Base-by-base conservation (phyloP, 108 stramenopile genomes). In the Seminavis robusta region DNA sequence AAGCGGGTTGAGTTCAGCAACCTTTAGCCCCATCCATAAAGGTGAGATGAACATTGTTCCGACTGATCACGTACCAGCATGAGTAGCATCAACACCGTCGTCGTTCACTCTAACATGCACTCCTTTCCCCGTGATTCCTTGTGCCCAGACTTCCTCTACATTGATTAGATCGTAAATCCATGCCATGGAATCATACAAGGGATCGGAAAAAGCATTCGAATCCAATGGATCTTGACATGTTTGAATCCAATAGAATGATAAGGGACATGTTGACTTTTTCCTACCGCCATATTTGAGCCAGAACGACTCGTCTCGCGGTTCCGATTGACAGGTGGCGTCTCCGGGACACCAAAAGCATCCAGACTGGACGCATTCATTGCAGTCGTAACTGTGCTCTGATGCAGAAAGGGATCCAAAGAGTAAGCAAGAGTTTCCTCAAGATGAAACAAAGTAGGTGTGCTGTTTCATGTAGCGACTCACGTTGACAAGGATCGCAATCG, bases 141-240 rank as follows among this genome's bases (percentile, higher is more conserved):
- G 31, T n/a, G 44, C 19, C 71, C 71, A 72, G 0, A 72, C 71
- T 0, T 49, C 46, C 13, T 19, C 29, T 0, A 72, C 34, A 36
- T 64, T 52, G 37, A 72, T 65, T 42, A 65, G 43, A 13, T 72
- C 71, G 33, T 59, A 72, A 15, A 65, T 38, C 71, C 71, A 72
- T 33, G 29, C 9, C 28, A 61, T 58, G 20, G 24, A 59, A 1
- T 30, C 7, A 20, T 52, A 56, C 4, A 56, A 20, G 1, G 59
- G 59, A 30, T 73, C 71, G 33, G 27, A 16, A 40, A 64, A 64
- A 20, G n/a, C n/a, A n/a, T n/a, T n/a, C n/a, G n/a, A n/a, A n/a
- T n/a, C n/a, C n/a, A n/a, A n/a, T n/a, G n/a, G n/a, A n/a, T n/a
- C n/a, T n/a, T n/a, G n/a, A n/a, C n/a, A n/a, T n/a, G n/a, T n/a